phyloP scores from a whole-genome alignment of 345 rosid genomes.

The Eucalyptus dawsonii region DNA sequence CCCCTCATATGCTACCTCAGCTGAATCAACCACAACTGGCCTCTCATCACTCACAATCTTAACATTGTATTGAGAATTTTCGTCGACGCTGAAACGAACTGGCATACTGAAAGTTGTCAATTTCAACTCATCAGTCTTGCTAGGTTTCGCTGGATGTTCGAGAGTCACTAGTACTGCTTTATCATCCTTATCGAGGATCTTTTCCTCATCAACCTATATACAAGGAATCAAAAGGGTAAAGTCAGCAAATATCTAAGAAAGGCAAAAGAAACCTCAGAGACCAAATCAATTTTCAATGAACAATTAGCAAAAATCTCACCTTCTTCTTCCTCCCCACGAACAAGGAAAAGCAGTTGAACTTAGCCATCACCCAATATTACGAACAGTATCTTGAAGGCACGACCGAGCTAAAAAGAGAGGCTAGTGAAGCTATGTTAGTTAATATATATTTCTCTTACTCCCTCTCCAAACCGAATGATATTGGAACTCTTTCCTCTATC shows the following conservation, averaged over 20 bases:
- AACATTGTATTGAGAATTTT: constrained; percentile 3
- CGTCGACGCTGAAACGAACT: background rate
- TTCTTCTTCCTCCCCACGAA: constrained; percentile 28
- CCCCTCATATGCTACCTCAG: constrained; percentile 52
- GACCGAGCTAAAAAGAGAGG: background rate
- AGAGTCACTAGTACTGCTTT: constrained; percentile 32
- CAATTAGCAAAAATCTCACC: background rate
- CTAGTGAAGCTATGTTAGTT: background rate
- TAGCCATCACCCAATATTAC: constrained; percentile 14
- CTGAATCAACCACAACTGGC: constrained; percentile 14
- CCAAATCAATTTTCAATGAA: background rate
- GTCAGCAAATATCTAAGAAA: background rate
- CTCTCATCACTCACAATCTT: constrained; percentile 16
- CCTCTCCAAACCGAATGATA: background rate
- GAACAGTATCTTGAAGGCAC: background rate
- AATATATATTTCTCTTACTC: background rate
- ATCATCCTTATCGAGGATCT: constrained; percentile 5
- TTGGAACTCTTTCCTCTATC: background rate
- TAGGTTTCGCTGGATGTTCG: constrained; percentile 43
- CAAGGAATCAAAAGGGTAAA: background rate
- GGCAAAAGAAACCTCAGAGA: background rate
- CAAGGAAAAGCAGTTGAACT: constrained; percentile 29
- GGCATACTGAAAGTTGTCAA: constrained; percentile 15
- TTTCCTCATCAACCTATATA: background rate
- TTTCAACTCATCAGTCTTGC: constrained; percentile 27